Conservation (phyloP, 164 flowering plant genomes). For the Buxus sempervirens region DNA sequence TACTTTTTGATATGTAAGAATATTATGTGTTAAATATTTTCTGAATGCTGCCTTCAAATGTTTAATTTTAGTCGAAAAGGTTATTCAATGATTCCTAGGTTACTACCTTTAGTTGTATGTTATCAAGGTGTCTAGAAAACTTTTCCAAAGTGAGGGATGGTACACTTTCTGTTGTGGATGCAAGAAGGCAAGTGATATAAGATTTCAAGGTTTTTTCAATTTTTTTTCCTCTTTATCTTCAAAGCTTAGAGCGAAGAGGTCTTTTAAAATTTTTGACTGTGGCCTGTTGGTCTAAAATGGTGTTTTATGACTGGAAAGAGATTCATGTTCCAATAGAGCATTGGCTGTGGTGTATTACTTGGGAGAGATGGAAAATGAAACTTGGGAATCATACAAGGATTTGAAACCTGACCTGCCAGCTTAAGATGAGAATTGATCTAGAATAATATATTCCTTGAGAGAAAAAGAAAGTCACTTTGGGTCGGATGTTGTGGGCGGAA, state of each 20-base stretch:
- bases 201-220: too few species aligned
- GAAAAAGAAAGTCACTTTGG: conserved; percentile 15
- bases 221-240: neutral
- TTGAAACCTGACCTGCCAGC: conserved; percentile 3
- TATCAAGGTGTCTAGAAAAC: neutral
- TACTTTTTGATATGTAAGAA: too few species aligned
- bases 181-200: neutral
- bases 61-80: neutral
- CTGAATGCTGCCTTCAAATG: neutral
- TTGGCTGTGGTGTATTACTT: conserved; percentile 17
- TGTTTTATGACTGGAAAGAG: conserved; percentile 11
- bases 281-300: conserved; percentile 5
- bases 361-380: conserved; percentile 5
- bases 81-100: neutral
- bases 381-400: conserved; percentile 13
- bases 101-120: neutral
- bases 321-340: conserved; percentile 21
- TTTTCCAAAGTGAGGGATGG: neutral
- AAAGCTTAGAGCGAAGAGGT: too few species aligned
- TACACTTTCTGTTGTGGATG: neutral
- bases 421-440: conserved; percentile 11
- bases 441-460: conserved; percentile 5
- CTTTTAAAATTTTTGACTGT: neutral
- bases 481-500: conserved; percentile 21
- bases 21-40: neutral